Evolutionary conservation across 768 basidiomycete species (phyloP).

Genomic region (Ephemerocybe angulata): DNA sequence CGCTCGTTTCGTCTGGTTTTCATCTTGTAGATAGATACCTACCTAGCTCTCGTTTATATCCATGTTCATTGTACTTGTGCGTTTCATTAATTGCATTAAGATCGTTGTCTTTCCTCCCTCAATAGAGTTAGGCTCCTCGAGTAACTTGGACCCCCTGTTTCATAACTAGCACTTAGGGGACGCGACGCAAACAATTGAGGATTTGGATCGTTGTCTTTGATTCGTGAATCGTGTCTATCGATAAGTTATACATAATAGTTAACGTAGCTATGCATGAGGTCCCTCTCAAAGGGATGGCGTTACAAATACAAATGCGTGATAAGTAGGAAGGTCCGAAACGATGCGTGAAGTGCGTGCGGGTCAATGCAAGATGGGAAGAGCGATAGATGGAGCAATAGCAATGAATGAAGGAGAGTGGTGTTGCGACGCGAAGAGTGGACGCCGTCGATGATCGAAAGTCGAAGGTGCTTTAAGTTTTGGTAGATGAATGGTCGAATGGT

Average conservation of each 20-base stretch:
- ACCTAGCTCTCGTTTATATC: too few species aligned
- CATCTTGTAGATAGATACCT: too few species aligned
- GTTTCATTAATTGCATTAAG: too few species aligned
- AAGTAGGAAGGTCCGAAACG: neutral
- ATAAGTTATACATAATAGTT: slow-evolving; percentile 1
- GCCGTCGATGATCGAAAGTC: neutral
- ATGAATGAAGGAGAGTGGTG: neutral
- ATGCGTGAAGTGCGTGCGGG: neutral
- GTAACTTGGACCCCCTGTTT: too few species aligned
- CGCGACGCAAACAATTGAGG: too few species aligned
- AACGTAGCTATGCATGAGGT: neutral
- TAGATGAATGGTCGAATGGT: neutral
- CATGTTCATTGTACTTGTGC: too few species aligned
- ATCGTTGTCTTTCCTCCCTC: too few species aligned
- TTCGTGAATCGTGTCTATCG: neutral
- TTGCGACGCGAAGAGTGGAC: neutral
- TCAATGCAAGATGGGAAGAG: neutral
- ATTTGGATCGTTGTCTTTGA: too few species aligned
- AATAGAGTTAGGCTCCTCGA: too few species aligned
- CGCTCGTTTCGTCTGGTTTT: too few species aligned
- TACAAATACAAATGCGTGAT: slow-evolving; percentile 2
- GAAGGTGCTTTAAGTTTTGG: neutral
- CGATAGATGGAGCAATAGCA: neutral
- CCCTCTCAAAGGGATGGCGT: neutral
- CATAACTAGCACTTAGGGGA: neutral